phyloP scores from a whole-genome alignment of 495 filamentous ascomycete species.

The Annulohypoxylon maeteangense region DNA sequence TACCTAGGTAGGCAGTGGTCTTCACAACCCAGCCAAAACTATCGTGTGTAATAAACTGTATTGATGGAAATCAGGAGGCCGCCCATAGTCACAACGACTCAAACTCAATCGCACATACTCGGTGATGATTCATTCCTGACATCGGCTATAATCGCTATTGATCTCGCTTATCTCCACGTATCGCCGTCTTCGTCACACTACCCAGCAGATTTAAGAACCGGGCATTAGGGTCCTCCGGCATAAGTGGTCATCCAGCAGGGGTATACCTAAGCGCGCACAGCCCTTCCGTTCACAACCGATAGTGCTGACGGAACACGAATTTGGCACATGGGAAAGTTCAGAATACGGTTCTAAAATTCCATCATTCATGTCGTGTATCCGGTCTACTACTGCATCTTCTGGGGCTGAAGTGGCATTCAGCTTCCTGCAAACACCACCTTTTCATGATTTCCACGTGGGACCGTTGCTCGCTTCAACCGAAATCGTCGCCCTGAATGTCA shows the following conservation, averaged over 20 bases:
- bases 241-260: conserved; percentile 11
- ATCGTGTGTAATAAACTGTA: neutral
- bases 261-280: conserved; percentile 30
- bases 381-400: conserved; percentile 18
- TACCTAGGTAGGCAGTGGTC: neutral
- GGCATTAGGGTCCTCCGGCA: conserved; percentile 15
- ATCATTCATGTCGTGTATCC: conserved; percentile 29
- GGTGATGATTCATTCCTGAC: conserved; percentile 17
- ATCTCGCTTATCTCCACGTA: neutral
- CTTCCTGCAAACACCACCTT: conserved; percentile 17
- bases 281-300: conserved; percentile 17
- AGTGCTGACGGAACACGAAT: conserved; percentile 37
- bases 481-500: neutral
- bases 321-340: conserved; percentile 31
- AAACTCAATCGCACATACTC: conserved; percentile 14
- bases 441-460: conserved; percentile 27
- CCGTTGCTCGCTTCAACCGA: conserved; percentile 33
- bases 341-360: conserved; percentile 37
- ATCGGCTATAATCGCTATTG: conserved; percentile 30
- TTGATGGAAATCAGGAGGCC: conserved; percentile 14
- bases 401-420: conserved; percentile 33
- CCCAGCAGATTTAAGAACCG: conserved; percentile 15
- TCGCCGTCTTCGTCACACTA: neutral
- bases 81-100: conserved; percentile 10
- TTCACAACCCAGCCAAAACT: neutral